Conservation (phyloP, 352 stramenopile species). For the Pythium phragmiticola region DNA sequence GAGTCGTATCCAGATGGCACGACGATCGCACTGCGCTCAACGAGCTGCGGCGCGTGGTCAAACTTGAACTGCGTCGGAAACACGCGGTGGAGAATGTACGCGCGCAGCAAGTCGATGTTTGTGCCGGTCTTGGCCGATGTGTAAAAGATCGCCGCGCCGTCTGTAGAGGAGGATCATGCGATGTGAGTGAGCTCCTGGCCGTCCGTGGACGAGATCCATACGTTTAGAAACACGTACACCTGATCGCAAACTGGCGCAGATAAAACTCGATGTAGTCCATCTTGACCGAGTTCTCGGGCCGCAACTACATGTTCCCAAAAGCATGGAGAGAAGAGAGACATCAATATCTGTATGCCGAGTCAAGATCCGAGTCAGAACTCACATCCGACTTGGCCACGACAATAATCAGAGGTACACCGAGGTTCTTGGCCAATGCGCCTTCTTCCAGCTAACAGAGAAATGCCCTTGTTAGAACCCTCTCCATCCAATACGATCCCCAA, state of each 20-base stretch:
- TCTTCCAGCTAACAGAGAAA: constrained; percentile 51
- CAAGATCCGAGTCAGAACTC: constrained; percentile 13
- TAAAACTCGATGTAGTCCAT: constrained; percentile 86
- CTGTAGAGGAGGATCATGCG: constrained; percentile 22
- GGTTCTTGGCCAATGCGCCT: constrained; percentile 74
- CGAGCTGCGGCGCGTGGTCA: constrained; percentile 58
- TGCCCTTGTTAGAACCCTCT: too few species aligned
- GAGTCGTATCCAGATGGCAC: constrained; percentile 81
- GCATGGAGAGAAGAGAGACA: too few species aligned
- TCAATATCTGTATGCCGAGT: too few species aligned
- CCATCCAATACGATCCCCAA: too few species aligned
- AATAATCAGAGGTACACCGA: constrained; percentile 71
- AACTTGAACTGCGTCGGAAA: constrained; percentile 75
- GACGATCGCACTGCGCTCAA: constrained; percentile 71
- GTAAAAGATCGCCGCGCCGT: constrained; percentile 75
- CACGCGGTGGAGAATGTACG: constrained; percentile 77
- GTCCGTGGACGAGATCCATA: not conserved
- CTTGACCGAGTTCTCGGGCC: constrained; percentile 78
- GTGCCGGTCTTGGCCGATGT: constrained; percentile 76
- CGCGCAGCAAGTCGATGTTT: constrained; percentile 70
- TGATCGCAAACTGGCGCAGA: constrained; percentile 75
- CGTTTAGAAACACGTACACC: constrained; percentile 43
- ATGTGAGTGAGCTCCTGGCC: not conserved
- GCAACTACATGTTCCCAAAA: constrained; percentile 31
- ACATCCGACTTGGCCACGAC: constrained; percentile 81